These are phyloP conservation scores for Penicillium paradoxum DNA, from an alignment of 495 filamentous ascomycete species.

Conservation along the genomic window DNA sequence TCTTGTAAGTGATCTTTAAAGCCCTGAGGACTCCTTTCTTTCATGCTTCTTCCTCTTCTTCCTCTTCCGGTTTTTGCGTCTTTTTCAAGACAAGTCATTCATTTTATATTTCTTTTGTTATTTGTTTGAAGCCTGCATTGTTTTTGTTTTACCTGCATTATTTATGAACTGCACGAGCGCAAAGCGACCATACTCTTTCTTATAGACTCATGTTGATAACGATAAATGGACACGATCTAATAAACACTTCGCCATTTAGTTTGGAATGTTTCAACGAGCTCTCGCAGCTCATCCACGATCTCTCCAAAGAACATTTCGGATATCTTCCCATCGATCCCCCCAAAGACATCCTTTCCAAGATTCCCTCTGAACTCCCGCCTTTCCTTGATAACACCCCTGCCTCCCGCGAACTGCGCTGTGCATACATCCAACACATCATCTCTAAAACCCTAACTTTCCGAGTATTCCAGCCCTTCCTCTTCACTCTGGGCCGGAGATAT, in stretches of 20 bases:
- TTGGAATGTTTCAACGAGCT: slow-evolving; percentile 56
- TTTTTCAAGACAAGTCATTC: slow-evolving; percentile 17
- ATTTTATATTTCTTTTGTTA: slow-evolving; percentile 13
- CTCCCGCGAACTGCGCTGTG: slow-evolving; percentile 52
- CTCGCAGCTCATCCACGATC: slow-evolving; percentile 51
- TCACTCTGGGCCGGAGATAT: slow-evolving; percentile 56
- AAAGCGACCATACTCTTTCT: slow-evolving; percentile 16
- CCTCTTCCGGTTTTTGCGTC: too few relatives aligned
- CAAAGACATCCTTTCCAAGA: slow-evolving; percentile 46
- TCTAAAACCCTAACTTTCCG: slow-evolving; percentile 56
- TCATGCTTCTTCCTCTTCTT: slow-evolving; percentile 8
- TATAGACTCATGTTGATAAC: slow-evolving; percentile 40
- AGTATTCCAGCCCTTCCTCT: slow-evolving; percentile 63
- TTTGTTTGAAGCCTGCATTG: slow-evolving; percentile 15
- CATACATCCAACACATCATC: slow-evolving; percentile 56
- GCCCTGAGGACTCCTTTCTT: slow-evolving; percentile 15
- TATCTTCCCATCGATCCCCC: slow-evolving; percentile 55
- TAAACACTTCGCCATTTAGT: slow-evolving; percentile 41
- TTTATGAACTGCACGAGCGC: slow-evolving; percentile 4
- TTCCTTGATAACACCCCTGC: slow-evolving; percentile 50
- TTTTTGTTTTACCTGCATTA: slow-evolving; percentile 1
- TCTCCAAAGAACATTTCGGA: slow-evolving; percentile 54
- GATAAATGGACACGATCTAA: slow-evolving; percentile 43
- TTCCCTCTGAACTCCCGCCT: slow-evolving; percentile 52
- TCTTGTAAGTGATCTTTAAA: slow-evolving; percentile 54